These are phyloP conservation scores for Ciborinia camelliae DNA, from an alignment of 2,329 filamentous ascomycete species.

Conservation along the genomic window DNA sequence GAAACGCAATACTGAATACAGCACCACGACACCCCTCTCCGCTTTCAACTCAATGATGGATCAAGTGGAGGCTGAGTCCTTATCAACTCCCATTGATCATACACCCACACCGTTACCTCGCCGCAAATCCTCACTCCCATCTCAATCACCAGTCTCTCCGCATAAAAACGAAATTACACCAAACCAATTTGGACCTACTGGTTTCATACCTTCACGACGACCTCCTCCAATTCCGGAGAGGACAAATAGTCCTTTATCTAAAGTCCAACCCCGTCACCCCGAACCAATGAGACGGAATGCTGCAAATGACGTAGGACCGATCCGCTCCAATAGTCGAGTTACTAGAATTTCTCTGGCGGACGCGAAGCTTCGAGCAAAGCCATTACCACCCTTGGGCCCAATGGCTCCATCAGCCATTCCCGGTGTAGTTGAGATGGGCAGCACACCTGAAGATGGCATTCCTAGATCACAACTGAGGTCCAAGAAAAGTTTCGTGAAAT, in stretches of 20 bases:
- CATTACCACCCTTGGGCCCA: conserved; percentile 12
- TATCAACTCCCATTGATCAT: neutral
- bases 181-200: conserved; percentile 14
- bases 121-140: neutral
- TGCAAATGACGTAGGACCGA: neutral
- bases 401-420: conserved; percentile 15
- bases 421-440: conserved; percentile 16
- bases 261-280: neutral
- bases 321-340: neutral
- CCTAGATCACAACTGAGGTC: neutral
- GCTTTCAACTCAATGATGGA: conserved; percentile 26
- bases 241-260: neutral
- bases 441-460: neutral
- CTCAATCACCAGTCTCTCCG: neutral
- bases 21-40: conserved; percentile 24
- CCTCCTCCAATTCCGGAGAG: conserved; percentile 17
- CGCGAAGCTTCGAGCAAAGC: conserved; percentile 11
- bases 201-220: conserved; percentile 18
- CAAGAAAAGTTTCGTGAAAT: conserved; percentile 16
- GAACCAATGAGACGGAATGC: neutral
- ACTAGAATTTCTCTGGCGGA: conserved; percentile 9
- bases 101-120: conserved; percentile 10
- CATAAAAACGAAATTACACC: conserved; percentile 7
- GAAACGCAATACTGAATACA: conserved; percentile 3
- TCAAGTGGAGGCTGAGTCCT: neutral